A percentile compares a stretch with the other conserved stretches of the same genome.
phyloP scores from a whole-genome alignment of 495 filamentous ascomycete species.

The Neurospora africana region DNA sequence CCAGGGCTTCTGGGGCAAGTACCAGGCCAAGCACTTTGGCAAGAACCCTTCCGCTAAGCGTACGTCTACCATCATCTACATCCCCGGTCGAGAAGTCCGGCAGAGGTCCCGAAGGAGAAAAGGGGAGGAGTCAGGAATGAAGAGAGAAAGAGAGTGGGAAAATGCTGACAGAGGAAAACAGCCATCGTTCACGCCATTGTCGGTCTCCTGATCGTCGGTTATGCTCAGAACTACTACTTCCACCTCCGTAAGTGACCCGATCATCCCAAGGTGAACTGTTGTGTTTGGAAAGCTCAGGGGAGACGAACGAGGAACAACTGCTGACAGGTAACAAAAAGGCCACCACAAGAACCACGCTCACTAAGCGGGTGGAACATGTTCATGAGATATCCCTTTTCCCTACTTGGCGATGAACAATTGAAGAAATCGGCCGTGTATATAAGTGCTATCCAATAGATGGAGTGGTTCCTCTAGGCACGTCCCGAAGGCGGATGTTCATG shows the following conservation, averaged over 20 bases:
- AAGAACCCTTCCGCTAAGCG: constrained; percentile 79
- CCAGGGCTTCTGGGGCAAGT: constrained; percentile 71
- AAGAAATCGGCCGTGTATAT: constrained; percentile 31
- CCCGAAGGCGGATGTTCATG: neutral
- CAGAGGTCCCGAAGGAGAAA: too few relatives aligned
- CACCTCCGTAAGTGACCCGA: constrained; percentile 68
- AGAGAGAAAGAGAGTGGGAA: too few relatives aligned
- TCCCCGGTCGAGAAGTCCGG: too few relatives aligned
- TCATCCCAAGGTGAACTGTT: too few relatives aligned
- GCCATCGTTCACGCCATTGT: constrained; percentile 80
- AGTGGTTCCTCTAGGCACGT: constrained; percentile 12
- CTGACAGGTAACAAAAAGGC: constrained; percentile 40
- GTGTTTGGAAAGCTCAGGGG: too few relatives aligned
- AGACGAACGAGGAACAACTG: neutral
- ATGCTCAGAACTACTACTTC: constrained; percentile 98
- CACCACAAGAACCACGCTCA: constrained; percentile 99
- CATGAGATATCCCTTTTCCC: constrained; percentile 2
- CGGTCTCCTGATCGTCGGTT: constrained; percentile 64
- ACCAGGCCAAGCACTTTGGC: constrained; percentile 90
- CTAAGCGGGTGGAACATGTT: constrained; percentile 39
- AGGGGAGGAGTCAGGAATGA: too few relatives aligned
- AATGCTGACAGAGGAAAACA: constrained; percentile 29
- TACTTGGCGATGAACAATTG: constrained; percentile 10
- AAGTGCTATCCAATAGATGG: constrained; percentile 27
- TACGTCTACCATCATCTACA: constrained; percentile 41